These are phyloP conservation scores for Fusarium coicis DNA, from an alignment of 2,329 filamentous ascomycete genomes.

Conservation along the genomic window DNA sequence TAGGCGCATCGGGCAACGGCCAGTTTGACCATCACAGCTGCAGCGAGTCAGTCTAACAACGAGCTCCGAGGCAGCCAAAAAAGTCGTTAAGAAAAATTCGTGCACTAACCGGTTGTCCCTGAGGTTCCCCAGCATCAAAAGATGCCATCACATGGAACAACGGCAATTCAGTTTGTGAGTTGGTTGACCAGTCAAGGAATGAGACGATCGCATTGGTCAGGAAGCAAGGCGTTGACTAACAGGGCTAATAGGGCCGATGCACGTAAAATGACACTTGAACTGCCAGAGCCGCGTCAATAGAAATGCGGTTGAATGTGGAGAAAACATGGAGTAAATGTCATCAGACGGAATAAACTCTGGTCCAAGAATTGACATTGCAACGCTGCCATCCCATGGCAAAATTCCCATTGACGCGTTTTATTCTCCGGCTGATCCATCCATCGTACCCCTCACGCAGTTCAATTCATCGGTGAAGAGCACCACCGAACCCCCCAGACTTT, in stretches of 20 bases:
- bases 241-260: conserved; percentile 21
- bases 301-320: conserved; percentile 27
- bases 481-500: conserved; percentile 14
- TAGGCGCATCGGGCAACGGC: fast-evolving
- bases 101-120: no score
- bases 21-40: neutral
- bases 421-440: conserved; percentile 17
- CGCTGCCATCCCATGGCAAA: conserved; percentile 9
- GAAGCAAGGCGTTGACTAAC: neutral
- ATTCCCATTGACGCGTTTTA: conserved; percentile 35
- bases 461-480: conserved; percentile 15
- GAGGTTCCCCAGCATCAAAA: neutral
- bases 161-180: neutral
- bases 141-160: neutral
- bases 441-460: conserved; percentile 30
- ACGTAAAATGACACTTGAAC: conserved; percentile 1
- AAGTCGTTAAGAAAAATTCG: no score
- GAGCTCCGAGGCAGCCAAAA: neutral
- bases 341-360: neutral
- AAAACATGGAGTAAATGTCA: conserved; percentile 13
- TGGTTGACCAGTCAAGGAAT: neutral
- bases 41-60: neutral
- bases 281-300: conserved; percentile 33
- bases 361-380: conserved; percentile 11
- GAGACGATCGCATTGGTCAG: neutral